These are phyloP conservation scores for Blumeriella jaapii DNA, from an alignment of 2,329 filamentous ascomycete species.

Conservation along the genomic window DNA sequence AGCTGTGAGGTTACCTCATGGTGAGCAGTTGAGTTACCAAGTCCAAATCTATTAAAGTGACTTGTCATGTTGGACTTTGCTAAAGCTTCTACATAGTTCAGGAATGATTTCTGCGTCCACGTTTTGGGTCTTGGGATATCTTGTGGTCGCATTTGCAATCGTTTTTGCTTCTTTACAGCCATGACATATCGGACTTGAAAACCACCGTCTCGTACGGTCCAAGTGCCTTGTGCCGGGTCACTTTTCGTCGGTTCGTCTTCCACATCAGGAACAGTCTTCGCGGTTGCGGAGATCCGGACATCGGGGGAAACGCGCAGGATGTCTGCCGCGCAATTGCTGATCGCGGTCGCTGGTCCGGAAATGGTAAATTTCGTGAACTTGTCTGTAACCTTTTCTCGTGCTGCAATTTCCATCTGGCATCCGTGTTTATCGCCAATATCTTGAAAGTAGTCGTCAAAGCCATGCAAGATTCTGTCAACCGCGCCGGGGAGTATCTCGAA, in stretches of 20 bases:
- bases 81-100: conserved; percentile 30
- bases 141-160: conserved; percentile 10
- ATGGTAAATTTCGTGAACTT: conserved; percentile 11
- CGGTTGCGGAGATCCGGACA: conserved; percentile 2
- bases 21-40: conserved; percentile 11
- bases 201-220: not conserved
- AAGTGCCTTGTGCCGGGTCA: too few relatives aligned
- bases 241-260: not conserved
- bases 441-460: conserved; percentile 18
- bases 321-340: conserved; percentile 14
- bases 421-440: conserved; percentile 14
- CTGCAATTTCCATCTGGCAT: conserved; percentile 12
- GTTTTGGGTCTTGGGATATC: conserved; percentile 12
- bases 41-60: conserved; percentile 13
- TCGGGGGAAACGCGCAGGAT: conserved; percentile 13
- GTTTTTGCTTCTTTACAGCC: not conserved
- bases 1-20: conserved; percentile 17
- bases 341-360: conserved; percentile 15
- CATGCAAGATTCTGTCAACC: conserved; percentile 6
- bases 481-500: conserved; percentile 10
- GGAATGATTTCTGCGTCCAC: conserved; percentile 28
- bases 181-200: not conserved
- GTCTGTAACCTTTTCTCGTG: not conserved
- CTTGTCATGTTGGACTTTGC: conserved; percentile 21
- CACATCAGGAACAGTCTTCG: not conserved